Base-by-base conservation (phyloP, 202 grass and related monocot species). In the Elaeis oleifera region DNA sequence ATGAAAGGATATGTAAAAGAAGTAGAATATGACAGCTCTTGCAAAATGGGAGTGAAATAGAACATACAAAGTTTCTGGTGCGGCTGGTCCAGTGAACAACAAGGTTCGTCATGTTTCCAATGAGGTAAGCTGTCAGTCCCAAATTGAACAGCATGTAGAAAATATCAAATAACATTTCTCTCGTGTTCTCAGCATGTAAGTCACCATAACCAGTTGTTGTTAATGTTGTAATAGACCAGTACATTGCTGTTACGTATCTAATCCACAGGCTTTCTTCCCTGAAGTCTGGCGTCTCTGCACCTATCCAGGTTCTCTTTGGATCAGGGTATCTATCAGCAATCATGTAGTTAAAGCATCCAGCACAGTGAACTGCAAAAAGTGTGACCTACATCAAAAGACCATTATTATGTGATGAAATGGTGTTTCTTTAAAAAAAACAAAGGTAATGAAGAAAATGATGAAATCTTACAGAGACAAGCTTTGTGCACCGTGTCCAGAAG, bases 91-190 rank as follows among this genome's bases (percentile, higher is more conserved):
- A 70, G 67, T 90, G 82, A 39, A 90, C 82, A 44, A 90, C 75
- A 21, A 90, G 87, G 67, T 90, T 90, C 24, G 87, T 90, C 87
- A 90, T 82, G 76, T 90, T 90, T 74, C 87, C 87, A 51, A 90
- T 90, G 75, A 90, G 79, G 73, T 90, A 90, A 19, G 87, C 64
- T 16, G 87, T 83, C 75, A 90, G 77, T 69, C 87, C 84, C 75
- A 90, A 62, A 74, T 90, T 90, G 69, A 90, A 90, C 66, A 90
- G 78, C 87, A 90, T 90, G 79, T 82, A 90, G 60, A 53, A 28
- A 63, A 80, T 77, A 29, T 71, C 72, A 63, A 90, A 90, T 5
- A 85, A 4, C 87, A 90, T 90, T 70, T 90, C 87, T 66, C 79
- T 67, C 28, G 82, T 59, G 82, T 90, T 90, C 70, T 85, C 69